phyloP scores from a whole-genome alignment of 2,329 filamentous ascomycete genomes.

The Colletotrichum orbiculare region DNA sequence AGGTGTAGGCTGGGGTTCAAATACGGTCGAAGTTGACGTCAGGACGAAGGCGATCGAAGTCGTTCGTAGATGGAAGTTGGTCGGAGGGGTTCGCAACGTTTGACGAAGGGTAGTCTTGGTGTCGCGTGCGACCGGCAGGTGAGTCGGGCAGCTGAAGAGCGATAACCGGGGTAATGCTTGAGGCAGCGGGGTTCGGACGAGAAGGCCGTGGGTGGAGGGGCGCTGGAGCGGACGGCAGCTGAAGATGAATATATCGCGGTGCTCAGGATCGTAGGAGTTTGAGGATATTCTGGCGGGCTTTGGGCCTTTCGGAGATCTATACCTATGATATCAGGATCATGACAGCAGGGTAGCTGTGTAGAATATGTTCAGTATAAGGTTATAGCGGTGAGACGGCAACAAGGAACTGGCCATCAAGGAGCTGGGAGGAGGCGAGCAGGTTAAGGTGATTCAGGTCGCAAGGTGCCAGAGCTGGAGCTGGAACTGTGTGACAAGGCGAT shows the following conservation, averaged over 20 bases:
- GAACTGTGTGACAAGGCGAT: background rate
- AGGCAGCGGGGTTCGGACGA: slow-evolving; percentile 24
- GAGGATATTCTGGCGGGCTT: too few species aligned
- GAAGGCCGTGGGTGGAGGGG: background rate
- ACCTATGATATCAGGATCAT: too few species aligned
- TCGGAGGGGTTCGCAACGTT: slow-evolving; percentile 8
- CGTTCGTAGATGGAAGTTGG: background rate
- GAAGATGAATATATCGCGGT: too few species aligned
- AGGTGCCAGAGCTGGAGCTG: background rate
- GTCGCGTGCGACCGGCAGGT: slow-evolving; percentile 34
- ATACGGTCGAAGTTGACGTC: background rate
- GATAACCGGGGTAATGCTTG: slow-evolving; percentile 29
- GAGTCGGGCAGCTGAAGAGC: slow-evolving; percentile 29
- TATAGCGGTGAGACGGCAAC: too few species aligned
- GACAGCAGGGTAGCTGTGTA: too few species aligned
- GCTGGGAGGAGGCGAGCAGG: too few species aligned
- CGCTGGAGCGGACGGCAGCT: too few species aligned
- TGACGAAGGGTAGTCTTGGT: background rate
- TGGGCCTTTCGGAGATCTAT: too few species aligned
- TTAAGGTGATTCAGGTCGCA: too few species aligned
- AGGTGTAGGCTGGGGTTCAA: background rate
- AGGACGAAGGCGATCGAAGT: background rate
- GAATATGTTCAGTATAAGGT: too few species aligned
- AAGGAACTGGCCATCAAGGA: too few species aligned
- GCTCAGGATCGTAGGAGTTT: too few species aligned